These are phyloP conservation scores for Salisapilia sapeloensis DNA, from an alignment of 352 stramenopile species.

Conservation along the genomic window DNA sequence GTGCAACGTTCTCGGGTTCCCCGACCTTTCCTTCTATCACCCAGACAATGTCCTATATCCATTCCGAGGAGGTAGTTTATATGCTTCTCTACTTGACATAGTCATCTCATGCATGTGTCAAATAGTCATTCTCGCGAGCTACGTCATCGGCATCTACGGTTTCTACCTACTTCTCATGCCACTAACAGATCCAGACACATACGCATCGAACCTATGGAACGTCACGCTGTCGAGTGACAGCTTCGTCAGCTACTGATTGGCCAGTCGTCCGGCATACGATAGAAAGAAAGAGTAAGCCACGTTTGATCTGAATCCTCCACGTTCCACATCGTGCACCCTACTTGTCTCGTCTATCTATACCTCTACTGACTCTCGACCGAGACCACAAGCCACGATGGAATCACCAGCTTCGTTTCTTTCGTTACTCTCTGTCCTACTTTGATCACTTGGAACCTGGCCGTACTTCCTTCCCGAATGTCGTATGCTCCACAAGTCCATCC, in stretches of 20 bases:
- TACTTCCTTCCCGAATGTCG: too few relatives aligned
- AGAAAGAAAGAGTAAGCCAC: too few relatives aligned
- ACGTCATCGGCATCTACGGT: conserved; percentile 70
- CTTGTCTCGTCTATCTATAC: too few relatives aligned
- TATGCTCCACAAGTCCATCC: too few relatives aligned
- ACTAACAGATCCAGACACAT: conserved; percentile 61
- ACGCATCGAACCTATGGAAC: conserved; percentile 71
- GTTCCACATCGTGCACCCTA: too few relatives aligned
- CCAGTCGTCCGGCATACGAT: too few relatives aligned
- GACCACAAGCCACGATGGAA: too few relatives aligned
- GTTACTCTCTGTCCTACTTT: too few relatives aligned
- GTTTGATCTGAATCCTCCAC: too few relatives aligned
- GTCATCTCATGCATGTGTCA: neutral
- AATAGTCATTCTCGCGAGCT: conserved; percentile 53
- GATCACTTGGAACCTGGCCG: too few relatives aligned
- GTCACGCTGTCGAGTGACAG: conserved; percentile 33
- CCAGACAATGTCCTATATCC: conserved; percentile 51
- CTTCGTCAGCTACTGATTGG: conserved; percentile 17
- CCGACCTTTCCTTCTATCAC: conserved; percentile 73
- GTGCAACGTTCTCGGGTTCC: conserved; percentile 93
- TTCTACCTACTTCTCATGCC: conserved; percentile 64
- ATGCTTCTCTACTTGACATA: conserved; percentile 1
- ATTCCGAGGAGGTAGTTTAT: conserved; percentile 46
- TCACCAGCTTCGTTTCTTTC: too few relatives aligned
- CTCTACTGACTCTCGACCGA: too few relatives aligned